A percentile compares a stretch with the other conserved stretches of the same genome.
Conservation (phyloP, 2,329 filamentous ascomycete genomes). For the Iodosphaeria phyllophila region DNA sequence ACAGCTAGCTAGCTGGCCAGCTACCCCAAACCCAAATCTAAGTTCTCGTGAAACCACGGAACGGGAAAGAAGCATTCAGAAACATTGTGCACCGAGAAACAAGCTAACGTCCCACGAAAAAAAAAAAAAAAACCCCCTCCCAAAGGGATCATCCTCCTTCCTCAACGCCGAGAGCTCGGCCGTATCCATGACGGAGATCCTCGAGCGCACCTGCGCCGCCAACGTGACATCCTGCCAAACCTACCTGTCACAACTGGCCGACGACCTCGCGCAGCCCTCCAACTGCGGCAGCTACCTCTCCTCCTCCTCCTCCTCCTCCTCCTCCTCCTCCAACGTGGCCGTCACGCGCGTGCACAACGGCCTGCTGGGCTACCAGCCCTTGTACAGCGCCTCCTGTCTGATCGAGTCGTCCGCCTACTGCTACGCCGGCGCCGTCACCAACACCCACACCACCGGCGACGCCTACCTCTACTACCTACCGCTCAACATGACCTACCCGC, state of each 20-base stretch:
- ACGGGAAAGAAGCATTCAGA: too few species aligned
- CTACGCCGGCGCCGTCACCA: conserved; percentile 72
- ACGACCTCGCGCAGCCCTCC: conserved; percentile 36
- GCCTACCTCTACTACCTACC: conserved; percentile 75
- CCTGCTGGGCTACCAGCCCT: conserved; percentile 54
- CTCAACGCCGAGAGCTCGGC: conserved; percentile 61
- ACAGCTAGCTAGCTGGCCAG: too few species aligned
- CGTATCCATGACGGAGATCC: conserved; percentile 52
- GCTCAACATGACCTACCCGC: conserved; percentile 53
- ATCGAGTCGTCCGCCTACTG: conserved; percentile 49
- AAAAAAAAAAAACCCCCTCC: too few species aligned
- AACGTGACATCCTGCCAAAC: conserved; percentile 44
- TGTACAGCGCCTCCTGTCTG: conserved; percentile 70
- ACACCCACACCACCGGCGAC: conserved; percentile 49
- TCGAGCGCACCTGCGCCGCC: conserved; percentile 61
- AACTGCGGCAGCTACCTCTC: conserved; percentile 59
- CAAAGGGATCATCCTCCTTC: conserved; percentile 70
- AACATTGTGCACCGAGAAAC: too few species aligned
- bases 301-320: conserved; percentile 49
- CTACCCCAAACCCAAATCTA: too few species aligned
- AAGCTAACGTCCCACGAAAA: too few species aligned
- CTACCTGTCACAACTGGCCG: conserved; percentile 46
- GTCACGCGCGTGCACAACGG: conserved; percentile 61
- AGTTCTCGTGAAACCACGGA: too few species aligned
- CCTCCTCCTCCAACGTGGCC: conserved; percentile 42